Base-by-base conservation (phyloP, 257 asterid genomes). In the Galeopsis tetrahit region DNA sequence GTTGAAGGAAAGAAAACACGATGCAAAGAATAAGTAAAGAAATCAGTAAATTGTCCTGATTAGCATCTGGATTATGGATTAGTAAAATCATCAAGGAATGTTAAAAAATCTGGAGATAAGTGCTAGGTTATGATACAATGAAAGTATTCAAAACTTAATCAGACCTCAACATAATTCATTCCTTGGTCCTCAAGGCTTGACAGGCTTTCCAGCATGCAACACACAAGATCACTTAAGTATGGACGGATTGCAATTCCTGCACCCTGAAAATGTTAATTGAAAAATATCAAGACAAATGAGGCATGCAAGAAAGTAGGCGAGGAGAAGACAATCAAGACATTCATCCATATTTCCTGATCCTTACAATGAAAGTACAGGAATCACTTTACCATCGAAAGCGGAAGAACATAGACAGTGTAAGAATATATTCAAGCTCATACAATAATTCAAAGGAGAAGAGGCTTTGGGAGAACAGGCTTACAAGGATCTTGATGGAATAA, bases 131-230 rank as follows among this genome's bases (percentile, higher is more conserved):
- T 15, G 42, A 9, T 55, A 55, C 55, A 36, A 59, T 53, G 51
- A 52, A 21, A 34, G 67, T 33, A 61, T 51, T 70, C 52, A 74
- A 62, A 70, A 39, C 48, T 75, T 63, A 17, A 34, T 21, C 86
- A 74, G 48, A 94, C 99, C 97, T 91, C 99, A 68, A 94, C 95
- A 74, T 94, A 94, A 79, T 94, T 94, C 85, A 94, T 82, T 63
- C 97, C 97, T 78, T 91, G 99, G 84, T 94, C 99, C 85, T 94
- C 99, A 66, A 91, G 97, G 85, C 97, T 94, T 49, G 99, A 94
- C 75, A 94, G 81, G 82, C 99, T 94, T 86, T 94, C 99, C 82
- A 94, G 88, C 99, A 94, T 94, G 85, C 99, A 94, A 79, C 93
- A 94, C 46, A 89, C 99, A 40, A 94, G 96, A 72, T 94, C 99